phyloP scores from a whole-genome alignment of 306 rosid species.

The Chamaecrista fasciculata region DNA sequence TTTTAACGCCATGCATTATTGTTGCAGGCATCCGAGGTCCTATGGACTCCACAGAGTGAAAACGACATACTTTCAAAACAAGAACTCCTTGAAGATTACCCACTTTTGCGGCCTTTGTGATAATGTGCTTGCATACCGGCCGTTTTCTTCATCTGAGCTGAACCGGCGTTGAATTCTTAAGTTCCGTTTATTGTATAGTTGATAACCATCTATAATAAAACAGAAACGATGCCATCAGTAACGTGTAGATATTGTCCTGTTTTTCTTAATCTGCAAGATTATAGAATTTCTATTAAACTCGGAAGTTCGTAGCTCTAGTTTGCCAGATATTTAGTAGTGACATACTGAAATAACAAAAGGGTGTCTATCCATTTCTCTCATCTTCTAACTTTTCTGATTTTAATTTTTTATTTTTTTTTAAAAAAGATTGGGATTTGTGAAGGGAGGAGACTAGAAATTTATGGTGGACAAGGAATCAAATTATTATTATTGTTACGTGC shows the following conservation, averaged over 20 bases:
- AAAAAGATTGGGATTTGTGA: no score
- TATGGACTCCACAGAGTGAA: slow-evolving; percentile 99
- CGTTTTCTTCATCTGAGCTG: slow-evolving; percentile 27
- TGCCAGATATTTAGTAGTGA: slow-evolving; percentile 10
- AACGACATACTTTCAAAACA: slow-evolving; percentile 90
- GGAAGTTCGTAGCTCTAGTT: neutral
- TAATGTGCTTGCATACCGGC: slow-evolving; percentile 18
- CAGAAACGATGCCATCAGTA: slow-evolving; percentile 19
- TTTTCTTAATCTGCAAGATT: slow-evolving; percentile 28
- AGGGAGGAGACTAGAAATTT: no score
- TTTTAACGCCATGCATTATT: slow-evolving; percentile 13
- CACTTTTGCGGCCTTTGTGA: slow-evolving; percentile 91
- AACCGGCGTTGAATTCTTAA: slow-evolving; percentile 26
- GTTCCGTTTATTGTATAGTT: slow-evolving; percentile 23
- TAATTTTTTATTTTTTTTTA: no score
- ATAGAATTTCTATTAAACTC: neutral
- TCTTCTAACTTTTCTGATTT: no score
- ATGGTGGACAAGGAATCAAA: no score
- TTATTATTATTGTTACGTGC: no score
- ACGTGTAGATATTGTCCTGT: slow-evolving; percentile 13
- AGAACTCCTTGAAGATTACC: slow-evolving; percentile 94
- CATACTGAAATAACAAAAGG: slow-evolving; percentile 17
- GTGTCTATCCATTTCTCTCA: no score
- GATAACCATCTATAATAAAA: slow-evolving; percentile 24
- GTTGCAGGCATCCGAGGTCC: slow-evolving; percentile 90